A percentile compares a stretch with the other conserved stretches of the same genome.
Evolutionary conservation across 805 yeast genomes (phyloP).

Genomic region (Nakazawaea laoshanensis): DNA sequence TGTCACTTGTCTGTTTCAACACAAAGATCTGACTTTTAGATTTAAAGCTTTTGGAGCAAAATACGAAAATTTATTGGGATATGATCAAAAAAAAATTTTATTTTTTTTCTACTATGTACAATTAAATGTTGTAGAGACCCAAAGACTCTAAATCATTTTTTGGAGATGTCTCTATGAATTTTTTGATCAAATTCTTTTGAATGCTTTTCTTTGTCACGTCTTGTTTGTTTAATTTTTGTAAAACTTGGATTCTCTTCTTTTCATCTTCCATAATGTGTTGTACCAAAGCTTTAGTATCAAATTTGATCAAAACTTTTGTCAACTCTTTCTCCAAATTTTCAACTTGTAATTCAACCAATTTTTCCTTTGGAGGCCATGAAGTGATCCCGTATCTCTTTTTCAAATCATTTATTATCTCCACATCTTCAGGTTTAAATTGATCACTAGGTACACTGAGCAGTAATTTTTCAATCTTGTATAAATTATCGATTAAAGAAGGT

Average conservation of each 20-base stretch:
- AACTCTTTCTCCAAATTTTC: conserved; percentile 20
- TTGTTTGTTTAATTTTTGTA: conserved; percentile 24
- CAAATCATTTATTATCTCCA: conserved; percentile 27
- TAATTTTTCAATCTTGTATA: conserved; percentile 14
- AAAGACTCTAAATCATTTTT: conserved; percentile 17
- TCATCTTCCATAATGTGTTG: conserved; percentile 16
- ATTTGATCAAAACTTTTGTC: conserved; percentile 24
- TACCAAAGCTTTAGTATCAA: conserved; percentile 19
- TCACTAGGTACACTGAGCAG: conserved; percentile 12
- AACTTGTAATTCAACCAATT: conserved; percentile 29
- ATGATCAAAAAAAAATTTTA: no score
- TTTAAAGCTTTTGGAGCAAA: no score
- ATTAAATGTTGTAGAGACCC: conserved; percentile 12
- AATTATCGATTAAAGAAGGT: conserved; percentile 22
- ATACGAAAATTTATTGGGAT: no score
- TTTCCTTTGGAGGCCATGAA: conserved; percentile 36
- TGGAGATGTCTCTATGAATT: conserved; percentile 30
- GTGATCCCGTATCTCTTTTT: conserved; percentile 36
- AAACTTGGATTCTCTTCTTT: conserved; percentile 23
- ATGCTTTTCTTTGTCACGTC: conserved; percentile 42
- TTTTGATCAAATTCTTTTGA: conserved; percentile 66
- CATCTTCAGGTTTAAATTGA: conserved; percentile 20
- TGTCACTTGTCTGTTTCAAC: no score
- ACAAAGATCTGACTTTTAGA: no score
- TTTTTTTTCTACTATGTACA: no score